A percentile compares a stretch with the other conserved stretches of the same genome.
Conservation (phyloP, 805 yeast genomes). For the Candida yuanshanica region DNA sequence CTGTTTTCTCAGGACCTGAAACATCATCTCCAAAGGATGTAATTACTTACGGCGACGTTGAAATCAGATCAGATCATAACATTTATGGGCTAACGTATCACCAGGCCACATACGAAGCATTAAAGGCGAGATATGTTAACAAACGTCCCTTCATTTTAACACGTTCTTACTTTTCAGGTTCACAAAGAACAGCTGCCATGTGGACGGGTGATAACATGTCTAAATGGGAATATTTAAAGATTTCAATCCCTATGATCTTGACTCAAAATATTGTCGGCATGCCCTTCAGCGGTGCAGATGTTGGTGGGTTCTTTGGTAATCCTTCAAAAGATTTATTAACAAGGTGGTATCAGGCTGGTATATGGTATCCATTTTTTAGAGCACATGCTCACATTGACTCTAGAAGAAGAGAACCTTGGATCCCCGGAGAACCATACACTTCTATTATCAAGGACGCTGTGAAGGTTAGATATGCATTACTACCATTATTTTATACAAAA, state of each 20-base stretch:
- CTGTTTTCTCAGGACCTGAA: conserved; percentile 93
- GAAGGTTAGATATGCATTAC: conserved; percentile 61
- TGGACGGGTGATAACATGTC: conserved; percentile 99
- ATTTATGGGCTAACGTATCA: conserved; percentile 75
- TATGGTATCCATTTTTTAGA: conserved; percentile 94
- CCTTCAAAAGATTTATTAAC: conserved; percentile 76
- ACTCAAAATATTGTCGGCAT: conserved; percentile 77
- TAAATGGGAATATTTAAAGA: conserved; percentile 78
- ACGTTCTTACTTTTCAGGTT: conserved; percentile 83
- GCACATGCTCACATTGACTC: conserved; percentile 97
- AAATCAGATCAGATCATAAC: conserved; percentile 90
- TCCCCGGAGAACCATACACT: conserved; percentile 70
- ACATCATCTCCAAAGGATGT: conserved; percentile 81
- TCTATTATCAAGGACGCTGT: conserved; percentile 65
- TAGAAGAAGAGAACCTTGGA: conserved; percentile 88
- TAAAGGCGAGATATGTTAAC: conserved; percentile 42
- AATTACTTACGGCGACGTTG: conserved; percentile 74
- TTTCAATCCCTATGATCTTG: conserved; percentile 82
- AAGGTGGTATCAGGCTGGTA: conserved; percentile 95
- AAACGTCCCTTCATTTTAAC: conserved; percentile 86
- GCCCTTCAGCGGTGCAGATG: conserved; percentile 95
- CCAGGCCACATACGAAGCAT: conserved; percentile 69
- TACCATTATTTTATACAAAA: conserved; percentile 77
- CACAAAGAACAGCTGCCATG: conserved; percentile 86
- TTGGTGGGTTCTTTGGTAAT: conserved; percentile 93